Evolutionary conservation across 2,329 filamentous ascomycete species (phyloP).

Genomic region (Epichloe sibirici): DNA sequence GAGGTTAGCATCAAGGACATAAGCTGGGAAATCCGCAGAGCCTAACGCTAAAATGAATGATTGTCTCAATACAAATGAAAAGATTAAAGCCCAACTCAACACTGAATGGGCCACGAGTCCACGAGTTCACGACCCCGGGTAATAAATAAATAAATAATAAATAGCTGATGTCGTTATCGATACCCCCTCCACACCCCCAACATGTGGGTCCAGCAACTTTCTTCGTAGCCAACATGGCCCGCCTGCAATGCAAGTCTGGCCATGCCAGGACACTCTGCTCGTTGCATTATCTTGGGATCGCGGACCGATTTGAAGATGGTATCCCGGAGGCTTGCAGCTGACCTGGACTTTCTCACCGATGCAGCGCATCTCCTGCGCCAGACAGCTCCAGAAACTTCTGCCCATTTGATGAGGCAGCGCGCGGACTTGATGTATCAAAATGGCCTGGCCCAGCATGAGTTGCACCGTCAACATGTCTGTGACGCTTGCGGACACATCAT

Average conservation of each 20-base stretch:
- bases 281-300: background rate
- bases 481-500: constrained; percentile 49
- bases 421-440: constrained; percentile 36
- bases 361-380: constrained; percentile 44
- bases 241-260: background rate
- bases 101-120: background rate
- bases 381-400: constrained; percentile 43
- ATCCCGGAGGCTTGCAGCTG: constrained; percentile 9
- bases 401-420: constrained; percentile 44
- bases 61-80: background rate
- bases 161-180: background rate
- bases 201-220: background rate
- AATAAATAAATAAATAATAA: too few species aligned
- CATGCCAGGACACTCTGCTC: background rate
- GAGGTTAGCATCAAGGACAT: constrained; percentile 89
- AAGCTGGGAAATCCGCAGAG: constrained; percentile 71
- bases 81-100: too few species aligned
- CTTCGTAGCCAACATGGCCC: background rate
- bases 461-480: constrained; percentile 44
- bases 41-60: constrained; percentile 27
- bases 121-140: background rate
- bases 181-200: background rate
- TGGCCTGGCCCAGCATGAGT: constrained; percentile 30
- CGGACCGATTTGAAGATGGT: constrained; percentile 7
- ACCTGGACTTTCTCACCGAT: constrained; percentile 38